These are phyloP conservation scores for Umbelopsis sp. DNA, from an alignment of 192 early-diverging fungal genomes.

Conservation along the genomic window DNA sequence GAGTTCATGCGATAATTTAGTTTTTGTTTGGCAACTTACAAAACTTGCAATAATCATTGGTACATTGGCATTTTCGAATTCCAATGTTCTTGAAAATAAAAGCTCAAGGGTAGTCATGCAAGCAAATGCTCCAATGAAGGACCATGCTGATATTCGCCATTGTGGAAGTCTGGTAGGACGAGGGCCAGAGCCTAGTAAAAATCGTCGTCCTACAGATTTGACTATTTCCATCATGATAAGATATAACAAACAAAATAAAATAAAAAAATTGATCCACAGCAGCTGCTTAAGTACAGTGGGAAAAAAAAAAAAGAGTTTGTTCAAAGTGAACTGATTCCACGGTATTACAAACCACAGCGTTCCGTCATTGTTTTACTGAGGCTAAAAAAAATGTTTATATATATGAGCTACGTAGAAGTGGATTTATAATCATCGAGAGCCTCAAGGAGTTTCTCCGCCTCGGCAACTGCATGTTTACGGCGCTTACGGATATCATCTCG, in stretches of 20 bases:
- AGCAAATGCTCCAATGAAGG: slow-evolving; percentile 32
- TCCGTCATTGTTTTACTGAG: too few species aligned
- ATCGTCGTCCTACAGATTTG: not conserved
- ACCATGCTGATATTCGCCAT: slow-evolving; percentile 32
- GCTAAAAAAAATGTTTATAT: too few species aligned
- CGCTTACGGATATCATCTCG: slow-evolving; percentile 3
- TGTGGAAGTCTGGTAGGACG: not conserved
- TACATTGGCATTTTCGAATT: slow-evolving; percentile 15
- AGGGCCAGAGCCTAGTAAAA: not conserved
- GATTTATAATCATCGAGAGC: slow-evolving; percentile 17
- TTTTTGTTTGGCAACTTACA: slow-evolving; percentile 23
- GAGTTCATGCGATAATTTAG: too few species aligned
- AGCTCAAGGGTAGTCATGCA: slow-evolving; percentile 29
- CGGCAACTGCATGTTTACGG: not conserved
- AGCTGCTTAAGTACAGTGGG: not conserved
- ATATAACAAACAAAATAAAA: not conserved
- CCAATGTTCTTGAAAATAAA: slow-evolving; percentile 17
- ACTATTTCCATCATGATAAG: not conserved
- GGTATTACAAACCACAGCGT: too few species aligned
- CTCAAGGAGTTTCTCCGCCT: slow-evolving; percentile 4
- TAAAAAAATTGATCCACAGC: not conserved
- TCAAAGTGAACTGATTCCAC: too few species aligned
- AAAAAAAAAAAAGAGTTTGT: too few species aligned
- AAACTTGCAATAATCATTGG: slow-evolving; percentile 35
- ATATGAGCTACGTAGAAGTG: not conserved